Evolutionary conservation across 1,284 basidiomycete species (phyloP).

Genomic region (Cutaneotrichosporon sp.): DNA sequence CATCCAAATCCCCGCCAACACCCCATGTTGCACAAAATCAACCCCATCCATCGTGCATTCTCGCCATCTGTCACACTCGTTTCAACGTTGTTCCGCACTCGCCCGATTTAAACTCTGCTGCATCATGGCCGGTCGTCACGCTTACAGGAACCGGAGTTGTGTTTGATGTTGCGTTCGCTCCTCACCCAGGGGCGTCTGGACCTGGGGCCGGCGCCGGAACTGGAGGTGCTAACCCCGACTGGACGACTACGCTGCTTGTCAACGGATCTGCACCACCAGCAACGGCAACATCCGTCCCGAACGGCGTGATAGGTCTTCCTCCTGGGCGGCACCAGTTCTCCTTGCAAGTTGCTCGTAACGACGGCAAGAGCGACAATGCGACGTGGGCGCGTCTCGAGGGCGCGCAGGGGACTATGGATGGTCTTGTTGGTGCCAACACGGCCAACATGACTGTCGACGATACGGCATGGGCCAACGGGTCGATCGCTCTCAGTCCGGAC

Average conservation of each 20-base stretch:
- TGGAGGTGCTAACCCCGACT: not conserved
- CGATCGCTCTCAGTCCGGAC: conserved; percentile 25
- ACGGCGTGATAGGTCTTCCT: conserved; percentile 19
- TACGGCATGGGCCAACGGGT: conserved; percentile 29
- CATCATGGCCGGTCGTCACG: not conserved
- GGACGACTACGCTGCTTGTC: conserved; percentile 11
- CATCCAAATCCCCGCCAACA: no score
- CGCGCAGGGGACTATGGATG: conserved; percentile 16
- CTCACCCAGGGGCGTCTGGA: not conserved
- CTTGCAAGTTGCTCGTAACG: conserved; percentile 14
- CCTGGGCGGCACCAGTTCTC: conserved; percentile 20
- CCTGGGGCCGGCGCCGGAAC: conserved; percentile 1
- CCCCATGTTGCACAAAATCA: not conserved
- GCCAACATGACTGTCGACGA: conserved; percentile 37
- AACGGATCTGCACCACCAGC: conserved; percentile 16
- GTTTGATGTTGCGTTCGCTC: conserved; percentile 1
- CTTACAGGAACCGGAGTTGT: conserved; percentile 1
- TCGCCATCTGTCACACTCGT: no score
- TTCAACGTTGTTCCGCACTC: not conserved
- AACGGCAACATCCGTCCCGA: not conserved
- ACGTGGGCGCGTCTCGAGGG: conserved; percentile 26
- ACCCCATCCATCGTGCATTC: not conserved
- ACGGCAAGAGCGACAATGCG: not conserved
- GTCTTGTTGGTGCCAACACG: conserved; percentile 9
- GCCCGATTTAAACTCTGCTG: not conserved